A percentile compares a stretch with the other conserved stretches of the same genome.
Evolutionary conservation across 768 basidiomycete species (phyloP).

Genomic region (Lentinula lateritia): DNA sequence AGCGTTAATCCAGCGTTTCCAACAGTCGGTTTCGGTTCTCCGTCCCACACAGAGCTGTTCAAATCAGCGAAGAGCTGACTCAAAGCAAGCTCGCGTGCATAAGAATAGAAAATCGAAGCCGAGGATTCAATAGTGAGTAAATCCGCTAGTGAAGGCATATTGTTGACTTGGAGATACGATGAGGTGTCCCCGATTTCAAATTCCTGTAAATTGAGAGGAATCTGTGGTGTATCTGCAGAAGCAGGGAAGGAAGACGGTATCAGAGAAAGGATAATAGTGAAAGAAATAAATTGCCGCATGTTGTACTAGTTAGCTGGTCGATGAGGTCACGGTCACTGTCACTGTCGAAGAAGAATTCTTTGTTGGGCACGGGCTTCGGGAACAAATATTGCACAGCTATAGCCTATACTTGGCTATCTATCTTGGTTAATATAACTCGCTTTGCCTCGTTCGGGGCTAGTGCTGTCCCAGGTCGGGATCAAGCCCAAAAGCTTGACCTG

Average conservation of each 20-base stretch:
- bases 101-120: constrained; percentile 80
- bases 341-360: too few species aligned
- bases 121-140: constrained; percentile 71
- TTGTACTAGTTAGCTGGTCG: not conserved
- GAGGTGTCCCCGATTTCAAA: not conserved
- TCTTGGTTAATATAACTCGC: too few species aligned
- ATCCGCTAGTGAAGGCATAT: constrained; percentile 62
- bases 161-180: not conserved
- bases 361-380: too few species aligned
- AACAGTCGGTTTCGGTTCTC: not conserved
- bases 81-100: constrained; percentile 68
- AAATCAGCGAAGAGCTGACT: constrained; percentile 43
- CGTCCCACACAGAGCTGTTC: constrained; percentile 10
- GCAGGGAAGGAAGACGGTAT: not conserved
- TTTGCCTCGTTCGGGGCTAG: too few species aligned
- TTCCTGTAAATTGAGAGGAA: not conserved
- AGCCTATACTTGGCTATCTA: too few species aligned
- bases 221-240: not conserved
- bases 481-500: too few species aligned
- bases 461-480: too few species aligned
- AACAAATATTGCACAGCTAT: too few species aligned
- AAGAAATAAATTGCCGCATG: not conserved
- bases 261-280: not conserved
- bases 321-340: too few species aligned
- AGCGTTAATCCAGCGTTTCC: constrained; percentile 34